A percentile compares a stretch with the other conserved stretches of the same genome.
phyloP scores from a whole-genome alignment of 768 basidiomycete species.

The Amanita inopinata region DNA sequence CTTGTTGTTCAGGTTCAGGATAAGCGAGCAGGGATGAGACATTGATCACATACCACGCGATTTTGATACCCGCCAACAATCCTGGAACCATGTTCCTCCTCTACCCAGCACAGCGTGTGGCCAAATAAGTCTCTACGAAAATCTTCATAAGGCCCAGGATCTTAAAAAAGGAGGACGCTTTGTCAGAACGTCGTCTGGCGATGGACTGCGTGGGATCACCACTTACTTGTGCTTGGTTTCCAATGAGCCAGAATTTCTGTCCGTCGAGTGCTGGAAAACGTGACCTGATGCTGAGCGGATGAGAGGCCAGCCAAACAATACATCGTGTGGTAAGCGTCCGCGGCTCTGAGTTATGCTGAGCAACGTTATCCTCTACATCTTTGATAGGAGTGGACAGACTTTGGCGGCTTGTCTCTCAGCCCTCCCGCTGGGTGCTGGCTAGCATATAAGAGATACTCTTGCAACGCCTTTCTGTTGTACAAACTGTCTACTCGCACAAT shows the following conservation, averaged over 20 bases:
- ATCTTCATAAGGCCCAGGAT: constrained; percentile 3
- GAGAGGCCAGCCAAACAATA: constrained; percentile 91
- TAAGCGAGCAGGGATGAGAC: neutral
- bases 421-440: constrained; percentile 85
- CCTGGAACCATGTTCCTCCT: constrained; percentile 49
- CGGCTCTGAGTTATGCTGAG: constrained; percentile 31
- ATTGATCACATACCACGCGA: constrained; percentile 40
- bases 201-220: no score
- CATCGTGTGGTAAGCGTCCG: constrained; percentile 93
- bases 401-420: constrained; percentile 90
- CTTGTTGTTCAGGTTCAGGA: constrained; percentile 23
- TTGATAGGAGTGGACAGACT: constrained; percentile 36
- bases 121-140: constrained; percentile 33
- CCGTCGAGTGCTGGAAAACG: constrained; percentile 29
- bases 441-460: constrained; percentile 79
- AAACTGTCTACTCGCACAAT: constrained; percentile 26
- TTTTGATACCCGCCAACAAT: constrained; percentile 54
- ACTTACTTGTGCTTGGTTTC: neutral
- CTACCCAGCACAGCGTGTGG: constrained; percentile 52
- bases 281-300: constrained; percentile 73
- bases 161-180: neutral
- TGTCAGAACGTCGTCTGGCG: no score
- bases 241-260: constrained; percentile 19
- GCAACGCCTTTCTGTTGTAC: constrained; percentile 61
- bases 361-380: neutral